Conservation (phyloP, 306 rosid genomes). For the Prunus padus region DNA sequence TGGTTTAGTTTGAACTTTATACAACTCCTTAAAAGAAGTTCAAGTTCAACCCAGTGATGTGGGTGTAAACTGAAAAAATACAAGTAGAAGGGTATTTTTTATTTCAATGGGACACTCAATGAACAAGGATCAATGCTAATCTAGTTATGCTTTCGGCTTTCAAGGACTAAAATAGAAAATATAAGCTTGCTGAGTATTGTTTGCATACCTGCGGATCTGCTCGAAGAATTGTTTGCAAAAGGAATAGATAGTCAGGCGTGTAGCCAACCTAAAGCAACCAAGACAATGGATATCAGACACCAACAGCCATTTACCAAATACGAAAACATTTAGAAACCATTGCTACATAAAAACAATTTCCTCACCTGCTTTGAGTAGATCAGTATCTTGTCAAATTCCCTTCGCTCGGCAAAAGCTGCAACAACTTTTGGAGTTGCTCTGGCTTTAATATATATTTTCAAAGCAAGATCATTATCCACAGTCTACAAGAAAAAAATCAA, state of each 20-base stretch:
- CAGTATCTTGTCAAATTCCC: constrained; percentile 97
- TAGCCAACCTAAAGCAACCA: constrained; percentile 80
- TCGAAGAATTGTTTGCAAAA: constrained; percentile 94
- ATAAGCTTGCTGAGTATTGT: constrained; percentile 3
- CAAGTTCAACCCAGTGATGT: not conserved
- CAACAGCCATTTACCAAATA: not conserved
- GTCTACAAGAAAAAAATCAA: constrained; percentile 53
- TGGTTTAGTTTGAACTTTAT: not conserved
- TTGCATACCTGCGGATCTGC: constrained; percentile 89
- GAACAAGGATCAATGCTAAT: not conserved
- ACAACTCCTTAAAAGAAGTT: constrained; percentile 1
- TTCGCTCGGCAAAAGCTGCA: constrained; percentile 98
- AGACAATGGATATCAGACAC: constrained; percentile 29
- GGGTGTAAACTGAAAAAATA: not conserved
- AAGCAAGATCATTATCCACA: constrained; percentile 91
- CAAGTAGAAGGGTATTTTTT: not conserved
- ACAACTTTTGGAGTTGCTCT: constrained; percentile 99
- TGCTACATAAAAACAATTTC: constrained; percentile 14
- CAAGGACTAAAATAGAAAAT: constrained; percentile 9
- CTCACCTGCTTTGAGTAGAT: constrained; percentile 96
- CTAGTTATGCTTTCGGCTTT: not conserved
- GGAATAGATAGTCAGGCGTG: constrained; percentile 95
- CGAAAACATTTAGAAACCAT: not conserved
- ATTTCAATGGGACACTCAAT: not conserved
- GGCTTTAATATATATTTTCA: constrained; percentile 96